Evolutionary conservation across 371 early-diverging fungal genomes (phyloP).

Genomic region (Parasitella parasitica): DNA sequence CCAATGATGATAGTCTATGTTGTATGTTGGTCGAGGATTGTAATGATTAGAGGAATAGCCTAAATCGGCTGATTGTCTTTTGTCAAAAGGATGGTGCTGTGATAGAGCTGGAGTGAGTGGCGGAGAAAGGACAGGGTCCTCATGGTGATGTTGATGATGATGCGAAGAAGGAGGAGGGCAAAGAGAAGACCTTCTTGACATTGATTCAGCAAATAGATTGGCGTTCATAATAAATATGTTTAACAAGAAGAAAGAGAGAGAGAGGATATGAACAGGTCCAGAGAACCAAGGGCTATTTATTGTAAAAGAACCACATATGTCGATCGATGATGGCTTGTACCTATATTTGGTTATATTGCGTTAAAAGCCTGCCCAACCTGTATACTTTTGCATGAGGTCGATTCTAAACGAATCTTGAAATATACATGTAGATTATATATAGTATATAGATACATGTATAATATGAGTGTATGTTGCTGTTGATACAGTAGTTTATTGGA

Average conservation of each 20-base stretch:
- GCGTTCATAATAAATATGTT: constrained; percentile 6
- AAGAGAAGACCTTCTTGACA: constrained; percentile 23
- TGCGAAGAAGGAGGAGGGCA: constrained; percentile 8
- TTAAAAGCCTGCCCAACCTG: constrained; percentile 17
- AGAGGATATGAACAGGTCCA: neutral
- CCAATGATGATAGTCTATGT: constrained; percentile 34
- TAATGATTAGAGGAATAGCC: constrained; percentile 9
- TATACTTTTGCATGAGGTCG: constrained; percentile 31
- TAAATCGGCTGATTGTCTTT: constrained; percentile 31
- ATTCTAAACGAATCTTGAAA: constrained; percentile 40
- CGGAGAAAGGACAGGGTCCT: constrained; percentile 42
- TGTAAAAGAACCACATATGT: constrained; percentile 16
- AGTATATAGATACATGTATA: neutral
- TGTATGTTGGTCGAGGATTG: constrained; percentile 8
- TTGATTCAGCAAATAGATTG: constrained; percentile 19
- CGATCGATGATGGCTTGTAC: constrained; percentile 27
- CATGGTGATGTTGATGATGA: constrained; percentile 12
- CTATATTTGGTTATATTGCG: constrained; percentile 49
- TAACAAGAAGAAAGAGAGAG: neutral
- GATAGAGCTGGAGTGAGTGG: constrained; percentile 45
- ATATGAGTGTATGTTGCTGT: neutral
- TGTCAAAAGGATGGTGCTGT: constrained; percentile 37
- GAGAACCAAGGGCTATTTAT: constrained; percentile 13
- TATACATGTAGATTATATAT: neutral
- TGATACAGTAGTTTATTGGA: neutral